Conservation (phyloP, 805 yeast species). For the Kluyveromyces siamensis region DNA sequence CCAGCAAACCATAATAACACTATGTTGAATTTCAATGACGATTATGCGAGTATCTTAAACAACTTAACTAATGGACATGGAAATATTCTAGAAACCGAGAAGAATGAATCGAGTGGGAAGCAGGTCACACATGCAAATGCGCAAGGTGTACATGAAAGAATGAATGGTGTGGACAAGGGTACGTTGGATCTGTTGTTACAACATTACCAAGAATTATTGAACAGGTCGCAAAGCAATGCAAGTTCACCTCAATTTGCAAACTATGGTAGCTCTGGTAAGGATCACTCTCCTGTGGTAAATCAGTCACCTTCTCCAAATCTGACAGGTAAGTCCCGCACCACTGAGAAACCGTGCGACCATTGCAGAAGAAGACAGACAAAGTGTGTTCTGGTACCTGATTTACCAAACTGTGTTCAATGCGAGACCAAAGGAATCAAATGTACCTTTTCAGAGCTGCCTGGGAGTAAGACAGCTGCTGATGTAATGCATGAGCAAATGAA, state of each 20-base stretch:
- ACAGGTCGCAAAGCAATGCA: constrained; percentile 6
- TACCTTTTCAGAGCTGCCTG: constrained; percentile 55
- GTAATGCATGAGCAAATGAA: constrained; percentile 11
- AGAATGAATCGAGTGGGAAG: background rate
- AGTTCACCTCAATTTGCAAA: constrained; percentile 2
- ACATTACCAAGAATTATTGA: constrained; percentile 22
- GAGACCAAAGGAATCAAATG: constrained; percentile 67
- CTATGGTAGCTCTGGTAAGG: background rate
- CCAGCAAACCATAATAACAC: constrained; percentile 8
- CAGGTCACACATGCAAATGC: constrained; percentile 1
- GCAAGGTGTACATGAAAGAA: background rate
- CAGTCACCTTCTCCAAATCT: background rate
- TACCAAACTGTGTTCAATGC: constrained; percentile 64
- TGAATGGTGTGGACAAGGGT: constrained; percentile 11
- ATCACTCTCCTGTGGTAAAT: background rate
- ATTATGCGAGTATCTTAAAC: constrained; percentile 19
- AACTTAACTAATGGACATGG: constrained; percentile 15
- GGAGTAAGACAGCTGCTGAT: constrained; percentile 31
- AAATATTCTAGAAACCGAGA: constrained; percentile 2
- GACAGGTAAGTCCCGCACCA: constrained; percentile 4
- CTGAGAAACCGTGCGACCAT: constrained; percentile 61
- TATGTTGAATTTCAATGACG: constrained; percentile 19
- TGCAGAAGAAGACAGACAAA: constrained; percentile 74
- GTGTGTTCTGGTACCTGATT: constrained; percentile 61
- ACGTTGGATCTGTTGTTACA: constrained; percentile 21